phyloP scores from a whole-genome alignment of 495 filamentous ascomycete species.

The Venustampulla echinocandica region DNA sequence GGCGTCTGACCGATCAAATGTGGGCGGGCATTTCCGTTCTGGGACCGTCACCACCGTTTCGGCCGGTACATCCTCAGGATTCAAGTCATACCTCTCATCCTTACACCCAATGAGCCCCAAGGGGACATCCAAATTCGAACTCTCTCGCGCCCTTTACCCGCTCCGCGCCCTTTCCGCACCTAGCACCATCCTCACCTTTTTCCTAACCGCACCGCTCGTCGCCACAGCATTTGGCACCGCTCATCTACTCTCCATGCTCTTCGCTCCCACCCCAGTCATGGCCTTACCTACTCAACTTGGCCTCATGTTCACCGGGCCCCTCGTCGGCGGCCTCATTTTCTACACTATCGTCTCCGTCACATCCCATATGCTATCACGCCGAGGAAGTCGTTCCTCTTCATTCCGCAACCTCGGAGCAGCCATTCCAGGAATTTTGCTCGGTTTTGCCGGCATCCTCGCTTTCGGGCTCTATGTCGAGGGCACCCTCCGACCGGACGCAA shows the following conservation, averaged over 20 bases:
- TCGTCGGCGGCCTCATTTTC: conserved; percentile 3
- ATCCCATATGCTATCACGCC: conserved; percentile 4
- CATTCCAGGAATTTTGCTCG: conserved; percentile 7
- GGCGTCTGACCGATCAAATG: conserved; percentile 20
- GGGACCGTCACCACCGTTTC: conserved; percentile 24
- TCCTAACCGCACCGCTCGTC: conserved; percentile 33
- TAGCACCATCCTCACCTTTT: conserved; percentile 33
- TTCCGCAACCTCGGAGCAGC: neutral
- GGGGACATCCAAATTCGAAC: conserved; percentile 18
- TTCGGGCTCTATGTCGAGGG: conserved; percentile 12
- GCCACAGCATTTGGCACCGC: conserved; percentile 35
- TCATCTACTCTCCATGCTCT: conserved; percentile 36
- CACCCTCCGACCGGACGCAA: neutral
- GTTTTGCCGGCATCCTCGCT: conserved; percentile 7
- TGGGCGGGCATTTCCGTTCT: conserved; percentile 20
- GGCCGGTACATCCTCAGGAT: conserved; percentile 24
- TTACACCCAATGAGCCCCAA: conserved; percentile 25
- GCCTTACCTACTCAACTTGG: conserved; percentile 32
- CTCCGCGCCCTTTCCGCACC: conserved; percentile 38
- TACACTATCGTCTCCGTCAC: neutral
- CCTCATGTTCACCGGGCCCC: conserved; percentile 28
- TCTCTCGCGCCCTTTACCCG: conserved; percentile 28
- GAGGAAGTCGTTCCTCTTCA: neutral
- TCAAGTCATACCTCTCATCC: conserved; percentile 32
- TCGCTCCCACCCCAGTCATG: conserved; percentile 35